phyloP scores from a whole-genome alignment of 768 basidiomycete species.

The Termitomyces sp. region DNA sequence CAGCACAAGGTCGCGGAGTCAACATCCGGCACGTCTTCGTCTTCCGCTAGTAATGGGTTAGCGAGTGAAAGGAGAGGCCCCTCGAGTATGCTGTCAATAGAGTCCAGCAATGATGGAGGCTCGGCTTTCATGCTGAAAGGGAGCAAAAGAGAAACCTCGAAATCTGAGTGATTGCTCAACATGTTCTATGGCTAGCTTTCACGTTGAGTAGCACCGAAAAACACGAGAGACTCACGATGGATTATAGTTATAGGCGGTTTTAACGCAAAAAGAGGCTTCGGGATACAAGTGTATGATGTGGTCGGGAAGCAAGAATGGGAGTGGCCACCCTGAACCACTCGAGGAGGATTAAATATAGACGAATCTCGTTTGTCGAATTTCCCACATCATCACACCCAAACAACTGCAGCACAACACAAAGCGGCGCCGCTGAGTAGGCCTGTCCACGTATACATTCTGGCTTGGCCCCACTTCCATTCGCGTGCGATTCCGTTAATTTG shows the following conservation, averaged over 20 bases:
- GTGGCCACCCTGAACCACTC: not conserved
- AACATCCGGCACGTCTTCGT: not conserved
- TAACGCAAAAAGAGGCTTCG: not conserved
- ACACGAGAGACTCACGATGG: not conserved
- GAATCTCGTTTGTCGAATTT: not conserved
- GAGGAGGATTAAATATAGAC: not conserved
- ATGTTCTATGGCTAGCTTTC: not conserved
- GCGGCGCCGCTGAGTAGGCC: too few relatives aligned
- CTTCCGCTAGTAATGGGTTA: not conserved
- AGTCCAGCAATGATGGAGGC: not conserved
- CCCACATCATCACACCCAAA: not conserved
- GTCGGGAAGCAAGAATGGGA: not conserved
- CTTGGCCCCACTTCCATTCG: too few relatives aligned
- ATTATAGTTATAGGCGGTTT: not conserved
- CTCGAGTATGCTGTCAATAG: not conserved
- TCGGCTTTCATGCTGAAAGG: not conserved
- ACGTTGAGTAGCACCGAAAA: not conserved
- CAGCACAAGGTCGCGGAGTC: not conserved
- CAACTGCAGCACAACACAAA: not conserved
- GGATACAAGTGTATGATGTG: not conserved
- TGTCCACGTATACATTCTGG: too few relatives aligned
- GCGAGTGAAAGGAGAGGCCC: not conserved
- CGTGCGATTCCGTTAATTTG: not conserved
- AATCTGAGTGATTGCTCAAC: not conserved
- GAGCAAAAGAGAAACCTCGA: not conserved